phyloP scores from a whole-genome alignment of 2,329 filamentous ascomycete genomes.

The Colletotrichum noveboracense region DNA sequence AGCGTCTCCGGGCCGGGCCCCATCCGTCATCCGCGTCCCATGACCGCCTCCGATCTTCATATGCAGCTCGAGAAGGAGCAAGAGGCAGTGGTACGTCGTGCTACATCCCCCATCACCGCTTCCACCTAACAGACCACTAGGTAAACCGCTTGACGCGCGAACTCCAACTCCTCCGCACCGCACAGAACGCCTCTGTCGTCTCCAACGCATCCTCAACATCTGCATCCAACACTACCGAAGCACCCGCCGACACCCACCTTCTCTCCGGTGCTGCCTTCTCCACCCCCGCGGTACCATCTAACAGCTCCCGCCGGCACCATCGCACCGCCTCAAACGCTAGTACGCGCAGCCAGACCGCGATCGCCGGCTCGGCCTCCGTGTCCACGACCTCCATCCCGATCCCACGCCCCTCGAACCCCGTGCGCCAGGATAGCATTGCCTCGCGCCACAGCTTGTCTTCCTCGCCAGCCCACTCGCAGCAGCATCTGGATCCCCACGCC shows the following conservation, averaged over 20 bases:
- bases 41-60: slow-evolving; percentile 90
- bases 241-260: slow-evolving; percentile 54
- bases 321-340: slow-evolving; percentile 64
- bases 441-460: slow-evolving; percentile 58
- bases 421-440: slow-evolving; percentile 59
- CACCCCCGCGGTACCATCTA: slow-evolving; percentile 60
- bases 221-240: slow-evolving; percentile 53
- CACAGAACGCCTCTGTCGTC: slow-evolving; percentile 69
- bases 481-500: slow-evolving; percentile 38
- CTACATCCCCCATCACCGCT: neutral
- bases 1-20: slow-evolving; percentile 69
- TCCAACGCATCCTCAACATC: slow-evolving; percentile 70
- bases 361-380: slow-evolving; percentile 40
- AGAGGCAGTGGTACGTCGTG: slow-evolving; percentile 78
- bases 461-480: slow-evolving; percentile 45
- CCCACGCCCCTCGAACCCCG: slow-evolving; percentile 48
- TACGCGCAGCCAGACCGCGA: slow-evolving; percentile 55
- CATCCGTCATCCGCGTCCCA: slow-evolving; percentile 81
- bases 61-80: slow-evolving; percentile 93
- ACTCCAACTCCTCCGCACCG: slow-evolving; percentile 78
- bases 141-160: slow-evolving; percentile 94
- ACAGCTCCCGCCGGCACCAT: slow-evolving; percentile 56
- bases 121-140: slow-evolving; percentile 44
- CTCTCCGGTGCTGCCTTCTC: slow-evolving; percentile 64
- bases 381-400: slow-evolving; percentile 48